Conservation (phyloP, 1,284 basidiomycete species). For the Pseudozyma flocculosa region DNA sequence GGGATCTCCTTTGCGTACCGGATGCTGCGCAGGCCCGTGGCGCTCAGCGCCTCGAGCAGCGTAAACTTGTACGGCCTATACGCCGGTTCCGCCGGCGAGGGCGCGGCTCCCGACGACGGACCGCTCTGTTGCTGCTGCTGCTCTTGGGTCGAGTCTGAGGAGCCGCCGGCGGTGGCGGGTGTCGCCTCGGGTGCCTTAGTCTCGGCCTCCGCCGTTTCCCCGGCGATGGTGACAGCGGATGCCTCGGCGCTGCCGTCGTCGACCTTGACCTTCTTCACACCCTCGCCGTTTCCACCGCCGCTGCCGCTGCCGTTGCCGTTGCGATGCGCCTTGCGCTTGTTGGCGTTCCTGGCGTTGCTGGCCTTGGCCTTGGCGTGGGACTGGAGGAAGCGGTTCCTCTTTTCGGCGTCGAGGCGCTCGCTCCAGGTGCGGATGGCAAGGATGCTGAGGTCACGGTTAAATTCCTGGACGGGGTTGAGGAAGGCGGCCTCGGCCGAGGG, state of each 20-base stretch:
- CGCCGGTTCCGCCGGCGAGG: conserved; percentile 15
- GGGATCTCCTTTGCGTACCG: conserved; percentile 98
- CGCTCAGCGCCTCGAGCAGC: conserved; percentile 90
- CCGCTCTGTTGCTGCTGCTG: not conserved
- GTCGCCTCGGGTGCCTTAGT: no score
- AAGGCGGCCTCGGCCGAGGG: conserved; percentile 64
- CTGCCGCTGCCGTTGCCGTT: conserved; percentile 6
- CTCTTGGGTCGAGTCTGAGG: not conserved
- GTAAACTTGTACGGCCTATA: conserved; percentile 71
- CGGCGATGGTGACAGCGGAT: not conserved
- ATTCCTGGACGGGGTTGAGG: conserved; percentile 96
- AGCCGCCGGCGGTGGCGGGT: no score
- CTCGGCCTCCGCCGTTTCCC: no score
- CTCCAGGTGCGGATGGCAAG: conserved; percentile 85
- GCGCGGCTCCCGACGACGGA: not conserved
- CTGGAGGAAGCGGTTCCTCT: conserved; percentile 67
- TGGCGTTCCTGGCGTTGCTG: not conserved
- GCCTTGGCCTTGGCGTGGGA: conserved; percentile 40
- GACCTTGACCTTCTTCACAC: conserved; percentile 10
- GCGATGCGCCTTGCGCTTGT: conserved; percentile 10
- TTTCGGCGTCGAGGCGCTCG: conserved; percentile 70
- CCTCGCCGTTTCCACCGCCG: conserved; percentile 11
- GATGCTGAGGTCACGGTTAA: conserved; percentile 91
- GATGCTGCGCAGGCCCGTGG: conserved; percentile 91
- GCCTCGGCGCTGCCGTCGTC: conserved; percentile 5